Evolutionary conservation across 83 land plant species (phyloP).

Genomic region (Isoetes engelmannii): DNA sequence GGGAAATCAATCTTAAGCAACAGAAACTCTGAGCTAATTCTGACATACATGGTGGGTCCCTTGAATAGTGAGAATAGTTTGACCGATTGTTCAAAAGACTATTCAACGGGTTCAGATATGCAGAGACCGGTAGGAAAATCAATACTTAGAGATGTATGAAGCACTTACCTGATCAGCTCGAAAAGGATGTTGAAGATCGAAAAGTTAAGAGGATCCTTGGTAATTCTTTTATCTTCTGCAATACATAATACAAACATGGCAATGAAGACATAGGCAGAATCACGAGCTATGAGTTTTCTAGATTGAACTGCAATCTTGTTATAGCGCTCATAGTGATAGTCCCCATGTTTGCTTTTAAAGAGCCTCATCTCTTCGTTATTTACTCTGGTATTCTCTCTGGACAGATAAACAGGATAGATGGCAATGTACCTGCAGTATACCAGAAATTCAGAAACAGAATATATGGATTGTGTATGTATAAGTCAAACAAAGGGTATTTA

Average conservation of each 20-base stretch:
- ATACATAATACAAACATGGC: constrained; percentile 45
- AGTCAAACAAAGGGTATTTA: too few relatives aligned
- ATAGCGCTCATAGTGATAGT: not conserved
- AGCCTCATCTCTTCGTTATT: too few relatives aligned
- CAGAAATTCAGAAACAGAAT: too few relatives aligned
- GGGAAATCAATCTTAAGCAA: too few relatives aligned
- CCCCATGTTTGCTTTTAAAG: not conserved
- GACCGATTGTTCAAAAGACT: too few relatives aligned
- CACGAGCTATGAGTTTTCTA: constrained; percentile 25
- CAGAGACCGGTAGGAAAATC: too few relatives aligned
- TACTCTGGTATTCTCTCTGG: constrained; percentile 12
- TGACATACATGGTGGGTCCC: too few relatives aligned
- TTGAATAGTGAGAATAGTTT: too few relatives aligned
- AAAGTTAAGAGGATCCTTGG: constrained; percentile 61
- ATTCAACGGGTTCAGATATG: too few relatives aligned
- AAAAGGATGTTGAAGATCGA: constrained; percentile 43
- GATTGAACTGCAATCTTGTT: constrained; percentile 17
- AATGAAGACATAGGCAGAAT: constrained; percentile 37
- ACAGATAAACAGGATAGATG: constrained; percentile 24
- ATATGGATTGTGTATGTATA: too few relatives aligned
- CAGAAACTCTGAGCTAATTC: too few relatives aligned
- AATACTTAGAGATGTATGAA: too few relatives aligned
- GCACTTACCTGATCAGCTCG: constrained; percentile 38
- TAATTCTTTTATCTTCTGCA: constrained; percentile 34
- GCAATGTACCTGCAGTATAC: constrained; percentile 18